Conservation (phyloP, 169 alveolate species). For the Perkinsus olseni region DNA sequence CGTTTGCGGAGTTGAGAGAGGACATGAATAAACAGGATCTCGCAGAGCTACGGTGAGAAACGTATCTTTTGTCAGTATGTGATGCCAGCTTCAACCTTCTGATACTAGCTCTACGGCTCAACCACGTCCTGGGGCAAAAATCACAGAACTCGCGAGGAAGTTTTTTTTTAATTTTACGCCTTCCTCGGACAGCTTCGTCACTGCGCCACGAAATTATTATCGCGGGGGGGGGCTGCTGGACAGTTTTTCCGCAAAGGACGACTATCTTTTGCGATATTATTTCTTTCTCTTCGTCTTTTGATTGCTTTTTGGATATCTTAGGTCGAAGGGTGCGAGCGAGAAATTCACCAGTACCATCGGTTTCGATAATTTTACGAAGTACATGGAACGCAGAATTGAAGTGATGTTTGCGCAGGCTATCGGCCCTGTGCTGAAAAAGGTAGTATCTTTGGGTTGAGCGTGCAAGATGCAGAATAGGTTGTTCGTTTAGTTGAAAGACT, state of each 20-base stretch:
- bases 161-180: no score
- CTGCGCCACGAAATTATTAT: no score
- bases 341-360: background rate
- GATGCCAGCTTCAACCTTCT: no score
- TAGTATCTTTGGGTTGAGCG: background rate
- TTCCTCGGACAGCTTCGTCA: no score
- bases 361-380: background rate
- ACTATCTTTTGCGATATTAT: no score
- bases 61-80: background rate
- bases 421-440: slow-evolving; percentile 3
- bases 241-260: no score
- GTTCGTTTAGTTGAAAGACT: background rate
- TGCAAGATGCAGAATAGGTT: background rate
- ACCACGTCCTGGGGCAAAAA: no score
- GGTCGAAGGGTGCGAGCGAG: background rate
- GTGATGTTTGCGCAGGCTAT: slow-evolving; percentile 1
- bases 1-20: background rate
- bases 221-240: no score
- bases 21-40: background rate
- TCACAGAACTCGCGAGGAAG: no score
- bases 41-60: background rate
- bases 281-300: no score
- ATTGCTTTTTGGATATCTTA: no score
- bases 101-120: no score
- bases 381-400: slow-evolving; percentile 12